Percentiles rank a stretch among this genome's conserved stretches.
phyloP scores from a whole-genome alignment of 2,329 filamentous ascomycete species.

The Neonectria coccinea region DNA sequence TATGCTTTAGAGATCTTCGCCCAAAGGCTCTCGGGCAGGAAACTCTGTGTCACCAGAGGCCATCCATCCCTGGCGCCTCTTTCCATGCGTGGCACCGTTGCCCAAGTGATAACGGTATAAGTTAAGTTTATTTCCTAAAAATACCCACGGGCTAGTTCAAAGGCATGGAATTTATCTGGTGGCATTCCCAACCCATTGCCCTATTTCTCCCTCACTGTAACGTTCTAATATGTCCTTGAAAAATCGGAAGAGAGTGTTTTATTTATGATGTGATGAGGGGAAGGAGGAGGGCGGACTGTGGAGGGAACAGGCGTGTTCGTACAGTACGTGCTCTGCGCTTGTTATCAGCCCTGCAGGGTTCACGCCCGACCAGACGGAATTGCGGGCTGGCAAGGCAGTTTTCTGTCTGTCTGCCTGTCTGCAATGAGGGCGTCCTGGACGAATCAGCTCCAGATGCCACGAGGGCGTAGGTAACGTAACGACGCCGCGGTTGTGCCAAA shows the following conservation, averaged over 20 bases:
- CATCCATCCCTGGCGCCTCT: constrained; percentile 26
- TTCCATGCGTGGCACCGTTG: constrained; percentile 21
- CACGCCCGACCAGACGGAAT: background rate
- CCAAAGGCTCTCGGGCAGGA: constrained; percentile 4
- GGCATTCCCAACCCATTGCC: constrained; percentile 12
- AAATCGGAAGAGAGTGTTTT: constrained; percentile 2
- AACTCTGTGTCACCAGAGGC: constrained; percentile 3
- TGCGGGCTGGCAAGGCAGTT: constrained; percentile 19
- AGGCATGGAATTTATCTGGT: constrained; percentile 20
- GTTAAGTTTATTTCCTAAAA: constrained; percentile 29
- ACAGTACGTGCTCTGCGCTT: constrained; percentile 18
- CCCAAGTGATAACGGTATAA: background rate
- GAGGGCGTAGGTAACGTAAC: constrained; percentile 1
- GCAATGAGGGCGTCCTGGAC: no score
- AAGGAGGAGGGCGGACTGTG: constrained; percentile 3
- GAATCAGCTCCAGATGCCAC: no score
- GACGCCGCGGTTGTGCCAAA: constrained; percentile 14
- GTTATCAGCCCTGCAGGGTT: constrained; percentile 23
- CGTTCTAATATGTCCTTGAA: constrained; percentile 4
- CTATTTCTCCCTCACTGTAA: constrained; percentile 2
- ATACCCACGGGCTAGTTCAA: constrained; percentile 28
- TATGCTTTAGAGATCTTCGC: background rate
- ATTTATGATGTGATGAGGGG: constrained; percentile 20
- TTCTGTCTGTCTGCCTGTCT: no score
- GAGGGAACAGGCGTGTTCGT: background rate